Conservation (phyloP, 2,329 filamentous ascomycete species). For the Ophiosphaerella narmari region DNA sequence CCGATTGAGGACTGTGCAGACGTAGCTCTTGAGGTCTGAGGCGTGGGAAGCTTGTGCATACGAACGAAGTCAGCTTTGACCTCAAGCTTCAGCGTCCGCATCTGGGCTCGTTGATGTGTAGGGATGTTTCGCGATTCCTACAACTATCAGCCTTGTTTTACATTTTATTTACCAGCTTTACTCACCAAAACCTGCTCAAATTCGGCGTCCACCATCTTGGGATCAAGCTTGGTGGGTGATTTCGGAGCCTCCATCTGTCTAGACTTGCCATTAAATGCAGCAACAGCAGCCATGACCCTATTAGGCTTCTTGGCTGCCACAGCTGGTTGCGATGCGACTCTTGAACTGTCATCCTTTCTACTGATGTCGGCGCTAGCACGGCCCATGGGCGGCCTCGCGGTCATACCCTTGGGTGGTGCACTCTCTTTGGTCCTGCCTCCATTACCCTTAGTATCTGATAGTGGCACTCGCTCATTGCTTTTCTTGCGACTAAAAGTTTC, state of each 20-base stretch:
- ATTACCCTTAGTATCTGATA: constrained; percentile 42
- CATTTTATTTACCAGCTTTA: constrained; percentile 47
- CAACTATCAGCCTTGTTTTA: constrained; percentile 45
- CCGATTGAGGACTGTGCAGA: constrained; percentile 46
- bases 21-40: constrained; percentile 53
- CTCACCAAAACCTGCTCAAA: constrained; percentile 66
- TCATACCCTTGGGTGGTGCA: constrained; percentile 21
- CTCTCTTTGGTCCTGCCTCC: constrained; percentile 31
- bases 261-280: constrained; percentile 62
- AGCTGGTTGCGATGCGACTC: constrained; percentile 17
- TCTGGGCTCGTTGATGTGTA: constrained; percentile 90
- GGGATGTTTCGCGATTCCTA: constrained; percentile 90
- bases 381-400: constrained; percentile 23
- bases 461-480: constrained; percentile 38
- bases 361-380: constrained; percentile 37
- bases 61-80: constrained; percentile 97
- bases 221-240: constrained; percentile 50
- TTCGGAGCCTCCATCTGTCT: constrained; percentile 44
- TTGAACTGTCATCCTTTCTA: constrained; percentile 23
- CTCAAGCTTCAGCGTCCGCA: constrained; percentile 83
- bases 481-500: constrained; percentile 47
- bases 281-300: constrained; percentile 67
- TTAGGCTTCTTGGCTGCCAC: constrained; percentile 50
- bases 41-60: constrained; percentile 74
- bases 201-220: constrained; percentile 63